A percentile compares a stretch with the other conserved stretches of the same genome.
phyloP scores from a whole-genome alignment of 345 rosid species.

The Luvunga scandens region DNA sequence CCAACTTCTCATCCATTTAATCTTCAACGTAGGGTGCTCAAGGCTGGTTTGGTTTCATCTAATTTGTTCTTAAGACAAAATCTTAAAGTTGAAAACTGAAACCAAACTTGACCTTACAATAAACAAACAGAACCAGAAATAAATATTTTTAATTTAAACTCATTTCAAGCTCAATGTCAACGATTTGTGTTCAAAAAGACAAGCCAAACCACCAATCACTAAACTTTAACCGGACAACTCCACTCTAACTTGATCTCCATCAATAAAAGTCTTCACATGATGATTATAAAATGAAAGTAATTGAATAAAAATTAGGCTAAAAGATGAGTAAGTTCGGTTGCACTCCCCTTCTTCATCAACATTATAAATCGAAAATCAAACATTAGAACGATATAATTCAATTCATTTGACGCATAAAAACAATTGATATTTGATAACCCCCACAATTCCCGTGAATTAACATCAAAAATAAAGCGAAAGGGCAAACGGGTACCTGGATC shows the following conservation, averaged over 20 bases:
- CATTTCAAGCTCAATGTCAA: neutral
- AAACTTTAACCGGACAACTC: neutral
- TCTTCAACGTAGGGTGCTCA: neutral
- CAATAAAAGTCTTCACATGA: neutral
- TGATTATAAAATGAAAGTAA: neutral
- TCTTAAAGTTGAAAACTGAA: neutral
- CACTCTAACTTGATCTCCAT: neutral
- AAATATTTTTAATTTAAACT: neutral
- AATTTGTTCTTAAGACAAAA: neutral
- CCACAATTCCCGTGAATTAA: too few relatives aligned
- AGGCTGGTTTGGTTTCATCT: neutral
- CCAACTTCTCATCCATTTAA: neutral
- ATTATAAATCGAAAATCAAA: neutral
- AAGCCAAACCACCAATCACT: neutral
- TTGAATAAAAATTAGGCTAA: neutral
- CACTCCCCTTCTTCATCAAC: neutral
- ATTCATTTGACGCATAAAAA: neutral
- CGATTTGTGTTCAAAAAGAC: neutral
- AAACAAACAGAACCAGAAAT: neutral
- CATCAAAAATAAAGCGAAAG: neutral
- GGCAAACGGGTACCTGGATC: conserved; percentile 70
- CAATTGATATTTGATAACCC: neutral
- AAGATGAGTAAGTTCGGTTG: neutral
- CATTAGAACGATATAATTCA: neutral
- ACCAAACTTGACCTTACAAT: neutral